These are phyloP conservation scores for Orbilia javanica DNA, from an alignment of 2,329 filamentous ascomycete species.

Conservation along the genomic window DNA sequence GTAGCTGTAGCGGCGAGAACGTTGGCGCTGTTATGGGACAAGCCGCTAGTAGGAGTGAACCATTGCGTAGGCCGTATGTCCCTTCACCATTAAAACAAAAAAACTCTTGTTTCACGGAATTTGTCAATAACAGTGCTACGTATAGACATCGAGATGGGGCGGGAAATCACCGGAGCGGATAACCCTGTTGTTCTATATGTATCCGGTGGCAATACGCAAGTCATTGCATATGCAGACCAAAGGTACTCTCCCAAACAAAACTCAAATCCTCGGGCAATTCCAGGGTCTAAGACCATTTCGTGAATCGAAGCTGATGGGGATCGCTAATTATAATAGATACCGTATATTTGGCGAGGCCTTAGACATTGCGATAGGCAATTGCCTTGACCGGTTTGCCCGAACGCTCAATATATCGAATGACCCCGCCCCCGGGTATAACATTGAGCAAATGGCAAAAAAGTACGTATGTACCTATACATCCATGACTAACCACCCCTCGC, in stretches of 20 bases:
- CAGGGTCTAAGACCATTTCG: neutral
- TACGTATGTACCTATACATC: slow-evolving; percentile 26
- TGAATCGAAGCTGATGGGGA: neutral
- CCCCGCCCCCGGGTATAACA: slow-evolving; percentile 96
- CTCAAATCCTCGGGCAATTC: neutral
- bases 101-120: neutral
- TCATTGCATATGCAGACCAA: slow-evolving; percentile 94
- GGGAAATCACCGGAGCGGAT: slow-evolving; percentile 86
- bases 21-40: slow-evolving; percentile 84
- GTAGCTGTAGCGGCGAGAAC: slow-evolving; percentile 88
- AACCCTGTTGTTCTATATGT: slow-evolving; percentile 98
- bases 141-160: slow-evolving; percentile 93
- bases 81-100: slow-evolving; percentile 30
- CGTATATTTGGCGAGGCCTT: slow-evolving; percentile 98
- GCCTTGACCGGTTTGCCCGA: slow-evolving; percentile 92
- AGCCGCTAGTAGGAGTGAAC: slow-evolving; percentile 93
- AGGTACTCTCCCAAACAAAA: slow-evolving; percentile 69
- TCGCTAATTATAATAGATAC: slow-evolving; percentile 69
- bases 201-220: slow-evolving; percentile 94
- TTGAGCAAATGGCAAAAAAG: slow-evolving; percentile 89
- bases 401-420: slow-evolving; percentile 94
- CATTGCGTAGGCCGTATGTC: slow-evolving; percentile 87
- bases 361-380: slow-evolving; percentile 97
- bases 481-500: neutral
- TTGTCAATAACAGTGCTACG: neutral